Base-by-base conservation (phyloP, 2,329 filamentous ascomycete species). In the Cercospora nicotianae region DNA sequence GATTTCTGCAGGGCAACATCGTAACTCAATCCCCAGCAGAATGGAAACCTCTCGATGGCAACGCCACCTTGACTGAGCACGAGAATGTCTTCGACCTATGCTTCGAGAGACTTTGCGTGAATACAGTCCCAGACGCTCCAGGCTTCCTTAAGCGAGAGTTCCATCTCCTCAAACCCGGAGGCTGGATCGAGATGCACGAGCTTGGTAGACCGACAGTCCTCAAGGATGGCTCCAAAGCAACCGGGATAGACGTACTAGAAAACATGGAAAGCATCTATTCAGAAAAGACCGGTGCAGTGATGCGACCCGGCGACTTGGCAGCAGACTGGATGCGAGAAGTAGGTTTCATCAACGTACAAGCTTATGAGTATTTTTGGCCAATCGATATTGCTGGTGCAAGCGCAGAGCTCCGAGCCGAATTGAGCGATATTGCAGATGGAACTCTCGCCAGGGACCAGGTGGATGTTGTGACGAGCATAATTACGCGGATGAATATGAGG, bases 121-220 rank as follows among this genome's bases (percentile, higher is more conserved):
- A 59, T 28, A 66, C 68, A 16, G 66, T 73, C 28, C 63, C 48
- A 5, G 62, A 74, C 23, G 70, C 68, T 69, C 53, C 39, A 7
- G 63, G 30, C 2, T 71, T 72, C 63, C 55, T 73, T 13, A 30
- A 33, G 5, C 66, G 33, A 10, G 65, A 63, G 12, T 62, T 31
- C 20, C 16, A 42, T 16, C 62, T 74, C 3, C 65, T 73, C 20
- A 69, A 70, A 42, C 72, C 72, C 13, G 70, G 66, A 12, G 72
- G 68, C 12, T 71, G 62, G 57, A 33, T 70, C 18, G 71, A 74
- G 60, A 58, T 71, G 8, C 70, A 73, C 20, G 72, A 73, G 28
- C 31, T 36, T 1, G 31, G 31, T 36, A 36, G 12, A 36, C 31
- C 31, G 2, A 36, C 31, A 36, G 4, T 36, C 12, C 31, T 36